Evolutionary conservation across 306 rosid genomes (phyloP).

Genomic region (Sphenostylis stenocarpa): DNA sequence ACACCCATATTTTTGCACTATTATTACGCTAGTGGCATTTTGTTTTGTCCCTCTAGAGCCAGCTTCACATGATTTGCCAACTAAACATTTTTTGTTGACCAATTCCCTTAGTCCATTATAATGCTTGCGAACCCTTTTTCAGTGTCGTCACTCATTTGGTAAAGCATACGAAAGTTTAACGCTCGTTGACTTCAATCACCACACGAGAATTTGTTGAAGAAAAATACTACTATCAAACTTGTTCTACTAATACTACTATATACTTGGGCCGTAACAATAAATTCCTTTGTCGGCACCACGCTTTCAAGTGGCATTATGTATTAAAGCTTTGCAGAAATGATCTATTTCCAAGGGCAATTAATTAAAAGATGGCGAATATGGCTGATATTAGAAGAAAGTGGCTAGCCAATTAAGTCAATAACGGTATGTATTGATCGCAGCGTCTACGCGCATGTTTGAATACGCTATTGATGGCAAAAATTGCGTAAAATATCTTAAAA

Average conservation of each 20-base stretch:
- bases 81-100: conserved; percentile 13
- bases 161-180: neutral
- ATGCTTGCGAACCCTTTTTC: neutral
- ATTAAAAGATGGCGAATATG: neutral
- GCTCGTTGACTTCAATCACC: neutral
- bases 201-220: neutral
- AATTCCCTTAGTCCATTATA: conserved; percentile 16
- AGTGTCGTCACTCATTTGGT: neutral
- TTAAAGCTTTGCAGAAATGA: neutral
- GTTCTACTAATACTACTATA: too few species aligned
- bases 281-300: conserved; percentile 10
- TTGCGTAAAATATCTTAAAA: too few species aligned
- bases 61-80: conserved; percentile 20
- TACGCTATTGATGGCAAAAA: too few species aligned
- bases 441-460: neutral
- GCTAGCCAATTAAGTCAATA: neutral
- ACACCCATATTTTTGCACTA: conserved; percentile 16
- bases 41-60: neutral
- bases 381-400: neutral
- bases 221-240: too few species aligned
- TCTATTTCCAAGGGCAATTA: neutral
- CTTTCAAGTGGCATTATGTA: neutral
- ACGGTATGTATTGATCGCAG: neutral
- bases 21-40: conserved; percentile 42
- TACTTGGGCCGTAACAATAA: neutral